phyloP scores from a whole-genome alignment of 305 asterid species.

The Fraxinus sp. region DNA sequence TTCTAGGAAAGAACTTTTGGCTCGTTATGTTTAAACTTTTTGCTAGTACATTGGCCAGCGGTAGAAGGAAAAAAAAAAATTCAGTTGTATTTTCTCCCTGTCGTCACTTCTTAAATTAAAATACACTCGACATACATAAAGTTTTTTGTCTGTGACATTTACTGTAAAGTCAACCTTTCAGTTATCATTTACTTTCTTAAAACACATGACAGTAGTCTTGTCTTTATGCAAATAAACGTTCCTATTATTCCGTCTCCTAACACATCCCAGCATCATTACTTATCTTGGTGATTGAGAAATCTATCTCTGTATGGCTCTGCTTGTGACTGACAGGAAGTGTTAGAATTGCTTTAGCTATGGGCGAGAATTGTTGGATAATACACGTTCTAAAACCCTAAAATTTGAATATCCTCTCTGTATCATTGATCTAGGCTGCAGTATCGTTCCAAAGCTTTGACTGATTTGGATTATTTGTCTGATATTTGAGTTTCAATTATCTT shows the following conservation, averaged over 20 bases:
- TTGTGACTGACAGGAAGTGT: neutral
- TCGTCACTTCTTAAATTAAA: neutral
- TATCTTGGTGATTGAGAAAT: neutral
- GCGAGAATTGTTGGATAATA: neutral
- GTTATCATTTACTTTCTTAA: neutral
- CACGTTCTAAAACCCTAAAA: neutral
- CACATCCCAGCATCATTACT: neutral
- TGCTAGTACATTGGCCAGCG: neutral
- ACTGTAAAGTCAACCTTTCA: constrained; percentile 10
- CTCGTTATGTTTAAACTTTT: neutral
- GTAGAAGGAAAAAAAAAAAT: neutral
- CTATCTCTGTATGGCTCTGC: neutral
- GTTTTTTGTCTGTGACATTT: neutral
- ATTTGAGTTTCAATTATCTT: neutral
- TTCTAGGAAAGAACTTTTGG: neutral
- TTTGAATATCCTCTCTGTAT: neutral
- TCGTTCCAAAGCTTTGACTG: neutral
- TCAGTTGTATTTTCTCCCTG: neutral
- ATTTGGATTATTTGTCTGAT: neutral
- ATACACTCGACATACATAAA: neutral
- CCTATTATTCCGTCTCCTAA: neutral
- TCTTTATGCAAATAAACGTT: neutral
- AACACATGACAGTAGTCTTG: neutral
- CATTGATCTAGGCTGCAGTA: neutral
- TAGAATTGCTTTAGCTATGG: neutral